Evolutionary conservation across 1,284 basidiomycete genomes (phyloP).

Genomic region (Cryptococcus sp.): DNA sequence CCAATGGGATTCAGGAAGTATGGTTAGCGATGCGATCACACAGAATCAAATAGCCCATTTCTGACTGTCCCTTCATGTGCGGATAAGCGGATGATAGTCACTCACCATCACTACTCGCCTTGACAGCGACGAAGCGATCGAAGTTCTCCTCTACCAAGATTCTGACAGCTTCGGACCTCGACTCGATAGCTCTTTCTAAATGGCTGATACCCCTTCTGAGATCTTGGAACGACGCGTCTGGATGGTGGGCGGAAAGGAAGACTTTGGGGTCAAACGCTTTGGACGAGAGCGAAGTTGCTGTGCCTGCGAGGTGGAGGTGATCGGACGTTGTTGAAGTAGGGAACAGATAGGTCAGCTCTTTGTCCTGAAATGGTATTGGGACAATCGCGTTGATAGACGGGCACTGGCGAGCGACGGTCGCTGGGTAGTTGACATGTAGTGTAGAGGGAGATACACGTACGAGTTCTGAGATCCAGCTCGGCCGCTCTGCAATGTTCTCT

Average conservation of each 20-base stretch:
- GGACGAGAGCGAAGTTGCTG: slow-evolving; percentile 76
- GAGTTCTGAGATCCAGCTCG: slow-evolving; percentile 46
- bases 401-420: too few relatives aligned
- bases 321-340: not conserved
- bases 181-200: slow-evolving; percentile 75
- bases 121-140: slow-evolving; percentile 96
- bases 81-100: slow-evolving; percentile 4
- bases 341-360: too few relatives aligned
- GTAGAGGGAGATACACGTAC: slow-evolving; percentile 25
- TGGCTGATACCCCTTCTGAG: slow-evolving; percentile 72
- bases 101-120: slow-evolving; percentile 90
- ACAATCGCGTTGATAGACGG: too few relatives aligned
- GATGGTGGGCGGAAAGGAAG: slow-evolving; percentile 89
- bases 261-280: slow-evolving; percentile 96
- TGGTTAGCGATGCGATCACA: too few relatives aligned
- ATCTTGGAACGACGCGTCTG: slow-evolving; percentile 94
- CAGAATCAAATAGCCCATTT: too few relatives aligned
- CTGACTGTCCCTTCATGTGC: not conserved
- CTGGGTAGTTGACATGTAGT: not conserved
- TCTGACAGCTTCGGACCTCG: slow-evolving; percentile 86
- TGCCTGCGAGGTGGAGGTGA: slow-evolving; percentile 58
- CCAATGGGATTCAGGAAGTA: not conserved
- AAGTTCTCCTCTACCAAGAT: slow-evolving; percentile 98
- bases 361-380: too few relatives aligned
- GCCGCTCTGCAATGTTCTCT: slow-evolving; percentile 19